phyloP scores from a whole-genome alignment of 352 stramenopile species.

The Phytopythium aichiense region DNA sequence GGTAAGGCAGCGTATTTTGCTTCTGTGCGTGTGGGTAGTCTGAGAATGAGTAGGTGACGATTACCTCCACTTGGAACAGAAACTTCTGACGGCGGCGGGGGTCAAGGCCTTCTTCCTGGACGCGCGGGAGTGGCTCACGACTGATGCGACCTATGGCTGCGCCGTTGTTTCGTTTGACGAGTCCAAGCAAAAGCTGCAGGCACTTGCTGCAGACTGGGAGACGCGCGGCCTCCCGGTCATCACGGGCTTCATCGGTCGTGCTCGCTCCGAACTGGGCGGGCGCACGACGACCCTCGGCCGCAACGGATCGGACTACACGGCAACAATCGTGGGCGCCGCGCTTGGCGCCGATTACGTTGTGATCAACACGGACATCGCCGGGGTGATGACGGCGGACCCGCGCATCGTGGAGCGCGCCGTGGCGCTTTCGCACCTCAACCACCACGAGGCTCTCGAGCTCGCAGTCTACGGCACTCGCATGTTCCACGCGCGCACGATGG shows the following conservation, averaged over 20 bases:
- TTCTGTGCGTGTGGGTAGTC: not conserved
- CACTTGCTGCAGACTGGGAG: constrained; percentile 37
- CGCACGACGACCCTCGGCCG: constrained; percentile 77
- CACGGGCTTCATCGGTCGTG: constrained; percentile 72
- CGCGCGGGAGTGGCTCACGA: constrained; percentile 68
- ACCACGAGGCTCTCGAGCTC: constrained; percentile 78
- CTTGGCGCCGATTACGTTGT: constrained; percentile 75
- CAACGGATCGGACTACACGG: constrained; percentile 84
- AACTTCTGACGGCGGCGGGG: constrained; percentile 48
- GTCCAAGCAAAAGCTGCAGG: constrained; percentile 64
- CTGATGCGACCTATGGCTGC: constrained; percentile 62
- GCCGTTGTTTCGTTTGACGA: constrained; percentile 78
- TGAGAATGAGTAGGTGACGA: not conserved
- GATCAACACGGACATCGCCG: constrained; percentile 83
- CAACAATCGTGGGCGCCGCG: constrained; percentile 69
- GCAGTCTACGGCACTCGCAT: constrained; percentile 81
- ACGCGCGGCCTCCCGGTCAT: constrained; percentile 52
- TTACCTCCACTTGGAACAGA: constrained; percentile 9
- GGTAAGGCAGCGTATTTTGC: constrained; percentile 14
- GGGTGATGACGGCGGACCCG: constrained; percentile 81
- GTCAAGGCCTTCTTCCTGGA: constrained; percentile 68
- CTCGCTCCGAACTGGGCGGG: constrained; percentile 26
- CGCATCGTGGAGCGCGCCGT: constrained; percentile 71
- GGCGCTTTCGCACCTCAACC: constrained; percentile 69
- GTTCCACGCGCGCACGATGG: constrained; percentile 85